Conservation (phyloP, 2,329 filamentous ascomycete species). For the Ustulina deusta region DNA sequence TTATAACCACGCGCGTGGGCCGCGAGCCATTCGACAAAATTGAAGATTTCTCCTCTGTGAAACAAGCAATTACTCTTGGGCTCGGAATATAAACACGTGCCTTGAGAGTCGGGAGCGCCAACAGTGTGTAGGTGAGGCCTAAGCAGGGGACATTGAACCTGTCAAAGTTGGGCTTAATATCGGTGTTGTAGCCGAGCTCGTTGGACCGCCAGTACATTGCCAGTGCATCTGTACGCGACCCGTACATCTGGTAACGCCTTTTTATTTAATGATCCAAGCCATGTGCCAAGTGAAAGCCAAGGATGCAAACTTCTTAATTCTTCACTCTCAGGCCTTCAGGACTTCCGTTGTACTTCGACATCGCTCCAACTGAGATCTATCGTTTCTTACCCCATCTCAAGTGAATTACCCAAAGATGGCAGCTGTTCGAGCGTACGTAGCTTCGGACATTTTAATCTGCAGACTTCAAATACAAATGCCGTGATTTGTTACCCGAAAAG, state of each 20-base stretch:
- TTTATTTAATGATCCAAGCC: slow-evolving; percentile 12
- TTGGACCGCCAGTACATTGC: slow-evolving; percentile 2
- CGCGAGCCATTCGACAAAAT: slow-evolving; percentile 3
- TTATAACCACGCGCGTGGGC: not conserved
- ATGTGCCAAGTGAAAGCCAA: slow-evolving; percentile 34
- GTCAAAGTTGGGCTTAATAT: slow-evolving; percentile 16
- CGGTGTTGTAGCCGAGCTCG: slow-evolving; percentile 25
- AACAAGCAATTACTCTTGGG: slow-evolving; percentile 12
- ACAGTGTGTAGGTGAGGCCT: slow-evolving; percentile 23
- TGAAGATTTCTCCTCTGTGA: slow-evolving; percentile 1
- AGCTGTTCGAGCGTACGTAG: not conserved
- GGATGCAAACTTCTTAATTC: slow-evolving; percentile 6
- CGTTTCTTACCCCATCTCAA: slow-evolving; percentile 5
- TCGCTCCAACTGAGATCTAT: slow-evolving; percentile 2
- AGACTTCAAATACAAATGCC: slow-evolving; percentile 19
- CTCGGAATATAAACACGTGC: not conserved
- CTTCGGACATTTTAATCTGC: slow-evolving; percentile 6
- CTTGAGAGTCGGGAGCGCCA: not conserved
- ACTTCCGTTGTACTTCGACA: not conserved
- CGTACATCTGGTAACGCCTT: slow-evolving; percentile 32
- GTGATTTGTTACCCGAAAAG: slow-evolving; percentile 19
- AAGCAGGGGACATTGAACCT: slow-evolving; percentile 10
- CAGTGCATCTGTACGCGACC: slow-evolving; percentile 14
- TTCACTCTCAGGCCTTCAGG: not conserved
- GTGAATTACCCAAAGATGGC: not conserved